Evolutionary conservation across 352 stramenopile species (phyloP), one percentile per base, ranked within the genome.

Genomic region (Globisporangium alternatum): DNA sequence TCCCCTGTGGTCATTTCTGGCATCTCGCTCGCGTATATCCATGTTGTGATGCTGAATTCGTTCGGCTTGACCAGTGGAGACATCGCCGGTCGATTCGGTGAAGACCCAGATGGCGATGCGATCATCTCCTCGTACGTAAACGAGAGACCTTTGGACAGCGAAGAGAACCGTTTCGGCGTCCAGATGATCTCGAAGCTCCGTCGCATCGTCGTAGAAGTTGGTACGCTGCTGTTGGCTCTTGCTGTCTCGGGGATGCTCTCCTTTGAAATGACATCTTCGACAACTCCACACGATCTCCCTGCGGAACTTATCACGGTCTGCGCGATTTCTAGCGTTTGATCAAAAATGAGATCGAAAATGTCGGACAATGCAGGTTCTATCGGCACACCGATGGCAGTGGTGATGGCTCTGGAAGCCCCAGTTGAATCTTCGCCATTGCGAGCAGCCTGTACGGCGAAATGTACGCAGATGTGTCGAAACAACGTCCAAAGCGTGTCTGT

Each of bases 21-120:
- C 22, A 51, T 47, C 43, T 43, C 63, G n/a, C 77, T 77, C 5
- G 95, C 62, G 53, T 78, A 93, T 1, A 97, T 44, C 92, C 92
- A 98, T 9, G 78, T 90, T 7, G 81, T 94, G 22, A 97, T 81
- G 51, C 85, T 97, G 58, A 96, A 97, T 47, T 97, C 90, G 35
- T 78, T 88, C 2, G 83, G 52, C 30, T 95, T 92, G 5, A 71
- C 19, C 1, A 89, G 65, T 6, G 80, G 77, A 7, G 79, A 83
- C 82, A 93, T 89, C 0, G 74, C 22, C 10, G 25, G 41, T 37
- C 1, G 60, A 60, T 25, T 35, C 47, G 0, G 12, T 21, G 65
- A 17, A 35, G 19, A 37, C 4, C 10, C 10, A 2, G 54, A 39
- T 2, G 61, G 58, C 9, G 71, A 61, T 2, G 71, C 67, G 3